Evolutionary conservation across 2,329 filamentous ascomycete genomes (phyloP), one percentile per base, ranked within the genome.

Genomic region (Piedraia hortae): DNA sequence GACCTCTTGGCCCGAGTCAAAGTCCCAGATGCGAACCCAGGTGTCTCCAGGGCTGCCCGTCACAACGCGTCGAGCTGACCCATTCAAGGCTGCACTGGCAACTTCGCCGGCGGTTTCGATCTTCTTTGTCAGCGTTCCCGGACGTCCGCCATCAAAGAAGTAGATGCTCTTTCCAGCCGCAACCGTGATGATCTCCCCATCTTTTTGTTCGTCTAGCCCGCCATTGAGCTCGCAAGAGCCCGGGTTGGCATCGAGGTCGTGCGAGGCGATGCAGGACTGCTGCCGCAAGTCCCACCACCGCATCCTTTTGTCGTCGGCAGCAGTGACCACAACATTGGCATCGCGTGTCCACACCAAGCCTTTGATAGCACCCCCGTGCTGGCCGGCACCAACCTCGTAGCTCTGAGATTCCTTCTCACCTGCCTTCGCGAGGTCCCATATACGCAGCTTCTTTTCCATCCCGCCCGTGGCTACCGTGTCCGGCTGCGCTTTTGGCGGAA

Each of bases 21-120:
- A 82, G 37, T 78, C 65, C 50, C 89, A 88, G 4, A 93, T 72
- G 28, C 75, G 67, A n/a, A 85, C 82, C 82, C 82, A 97, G 0
- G 85, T 93, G 39, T 90, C 82, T 17, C 69, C 72, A 30, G 74
- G 72, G 42, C 80, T 77, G 28, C 85, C 85, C 10, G 88, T 88
- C 6, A 93, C 72, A 36, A 90, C 66, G 36, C 74, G 75, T 28
- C 71, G 62, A 25, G 72, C 66, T 30, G 67, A 68, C 26, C 74
- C 62, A 38, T 93, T 82, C 3, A 97, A 53, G 1, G 74, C 75
- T 4, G 90, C 85, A 37, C 77, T 89, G 3, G 80, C 80, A 29
- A 91, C 71, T 9, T 88, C 78, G 36, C 89, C 78, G 3, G 64
- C 56, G 20, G 88, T 66, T 27, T 67, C 62, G 28, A 80, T 62